These are phyloP conservation scores for Naumovozyma dairenensis DNA, from an alignment of 805 yeast species.

Conservation along the genomic window DNA sequence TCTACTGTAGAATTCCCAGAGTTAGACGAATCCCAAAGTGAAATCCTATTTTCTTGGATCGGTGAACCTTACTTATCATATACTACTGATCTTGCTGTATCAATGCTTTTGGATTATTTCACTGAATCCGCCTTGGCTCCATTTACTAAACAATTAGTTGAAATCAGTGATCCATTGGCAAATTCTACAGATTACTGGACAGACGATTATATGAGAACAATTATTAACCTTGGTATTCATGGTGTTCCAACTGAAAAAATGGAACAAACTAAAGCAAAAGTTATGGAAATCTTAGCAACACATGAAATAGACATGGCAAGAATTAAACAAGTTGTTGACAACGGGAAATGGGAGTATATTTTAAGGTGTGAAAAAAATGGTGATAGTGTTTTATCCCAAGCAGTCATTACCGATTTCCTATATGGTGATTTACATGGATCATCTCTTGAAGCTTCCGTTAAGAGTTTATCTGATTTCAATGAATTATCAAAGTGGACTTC, in stretches of 20 bases:
- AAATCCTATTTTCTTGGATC: conserved; percentile 63
- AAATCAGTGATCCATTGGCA: conserved; percentile 73
- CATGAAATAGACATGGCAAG: conserved; percentile 59
- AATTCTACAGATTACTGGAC: conserved; percentile 59
- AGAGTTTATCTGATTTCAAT: conserved; percentile 46
- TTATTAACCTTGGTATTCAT: conserved; percentile 43
- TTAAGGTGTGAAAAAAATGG: conserved; percentile 56
- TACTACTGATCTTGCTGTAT: conserved; percentile 55
- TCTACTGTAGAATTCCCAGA: conserved; percentile 75
- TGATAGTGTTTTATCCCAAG: conserved; percentile 43
- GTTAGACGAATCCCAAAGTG: conserved; percentile 76
- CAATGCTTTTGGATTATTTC: conserved; percentile 61
- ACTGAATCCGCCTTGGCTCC: conserved; percentile 71
- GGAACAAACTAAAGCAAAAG: conserved; percentile 40
- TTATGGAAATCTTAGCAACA: conserved; percentile 41
- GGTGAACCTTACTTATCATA: conserved; percentile 58
- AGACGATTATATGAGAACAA: conserved; percentile 60
- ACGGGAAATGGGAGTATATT: conserved; percentile 50
- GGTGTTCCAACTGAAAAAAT: conserved; percentile 71
- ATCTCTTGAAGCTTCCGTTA: conserved; percentile 45
- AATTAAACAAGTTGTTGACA: conserved; percentile 59
- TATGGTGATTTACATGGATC: conserved; percentile 62
- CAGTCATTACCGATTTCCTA: conserved; percentile 68
- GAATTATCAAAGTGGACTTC: conserved; percentile 47
- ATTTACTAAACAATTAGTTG: conserved; percentile 62